Evolutionary conservation across 495 filamentous ascomycete species (phyloP), one percentile per base, ranked within the genome.

Genomic region (Aspergillus steynii): DNA sequence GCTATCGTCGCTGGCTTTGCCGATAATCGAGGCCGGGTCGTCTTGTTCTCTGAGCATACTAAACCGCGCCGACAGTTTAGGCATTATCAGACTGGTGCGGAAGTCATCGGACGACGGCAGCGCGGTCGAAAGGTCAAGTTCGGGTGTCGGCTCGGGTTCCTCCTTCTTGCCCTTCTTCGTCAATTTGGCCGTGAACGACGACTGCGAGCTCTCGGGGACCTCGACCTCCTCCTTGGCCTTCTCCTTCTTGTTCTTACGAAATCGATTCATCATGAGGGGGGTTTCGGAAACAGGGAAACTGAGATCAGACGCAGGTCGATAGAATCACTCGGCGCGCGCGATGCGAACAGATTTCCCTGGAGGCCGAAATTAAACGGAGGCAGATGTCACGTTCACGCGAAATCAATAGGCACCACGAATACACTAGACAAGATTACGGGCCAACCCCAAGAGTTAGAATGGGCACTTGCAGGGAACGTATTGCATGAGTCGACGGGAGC

Each of bases 21-120:
- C 95, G 32, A 97, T 81, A 70, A 89, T 89, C 0, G 91, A 92
- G 53, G 78, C 86, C 4, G 93, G 93, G 66, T 97, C 93, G 67
- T 96, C 93, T 70, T 96, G 93, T 71, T 96, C 93, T 66, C 91
- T 78, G 20, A 99, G 74, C 90, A 99, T 98, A 62, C 94, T 97
- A 72, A 99, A 99, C 3, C 95, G 85, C 20, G 95, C 91, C 0
- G 94, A 96, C 3, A 99, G 80, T 53, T 93, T 95, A 5, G 92
- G 90, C 95, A 99, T 96, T 28, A 99, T 74, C 50, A 98, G 74
- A 77, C 96, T 98, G 5, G 95, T 99, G n/a, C 95, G 88, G 66
- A 99, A 98, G 74, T 97, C 85, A 70, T 98, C 93, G 20, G 79
- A 85, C 0, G 93, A 82, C 3, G 95, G 95, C 5, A 99, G 78